phyloP scores from a whole-genome alignment of 2,329 filamentous ascomycete species.

The Calonectria honghensis region DNA sequence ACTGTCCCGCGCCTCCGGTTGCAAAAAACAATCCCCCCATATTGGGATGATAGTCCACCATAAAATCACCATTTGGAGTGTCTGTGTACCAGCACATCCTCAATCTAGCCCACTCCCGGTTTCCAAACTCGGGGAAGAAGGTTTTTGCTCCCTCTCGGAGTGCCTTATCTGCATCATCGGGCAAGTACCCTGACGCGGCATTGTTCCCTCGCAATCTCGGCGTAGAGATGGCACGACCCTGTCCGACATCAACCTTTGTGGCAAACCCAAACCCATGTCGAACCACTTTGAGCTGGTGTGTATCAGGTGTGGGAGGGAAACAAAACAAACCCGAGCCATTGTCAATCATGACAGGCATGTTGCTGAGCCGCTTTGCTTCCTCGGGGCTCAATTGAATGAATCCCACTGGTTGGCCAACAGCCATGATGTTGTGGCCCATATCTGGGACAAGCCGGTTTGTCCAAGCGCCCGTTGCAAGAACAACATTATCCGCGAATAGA shows the following conservation, averaged over 20 bases:
- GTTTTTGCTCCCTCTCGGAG: conserved; percentile 69
- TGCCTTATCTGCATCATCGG: conserved; percentile 70
- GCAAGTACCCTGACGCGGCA: conserved; percentile 64
- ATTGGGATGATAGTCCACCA: conserved; percentile 41
- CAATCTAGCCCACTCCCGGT: conserved; percentile 30
- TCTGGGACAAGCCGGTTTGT: conserved; percentile 69
- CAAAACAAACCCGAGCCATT: conserved; percentile 71
- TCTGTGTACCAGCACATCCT: conserved; percentile 46
- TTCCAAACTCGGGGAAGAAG: conserved; percentile 70
- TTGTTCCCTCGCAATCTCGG: conserved; percentile 59
- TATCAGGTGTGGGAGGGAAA: conserved; percentile 69
- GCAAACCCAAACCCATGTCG: conserved; percentile 75
- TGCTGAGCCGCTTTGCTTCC: conserved; percentile 71
- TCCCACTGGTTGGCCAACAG: conserved; percentile 78
- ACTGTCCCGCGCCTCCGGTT: conserved; percentile 45
- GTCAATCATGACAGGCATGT: conserved; percentile 76
- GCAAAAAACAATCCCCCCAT: conserved; percentile 40
- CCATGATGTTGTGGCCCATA: conserved; percentile 74
- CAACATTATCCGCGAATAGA: conserved; percentile 73
- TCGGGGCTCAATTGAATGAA: conserved; percentile 76
- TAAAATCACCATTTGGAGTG: conserved; percentile 43
- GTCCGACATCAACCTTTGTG: conserved; percentile 47
- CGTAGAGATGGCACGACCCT: conserved; percentile 50
- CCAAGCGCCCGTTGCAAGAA: conserved; percentile 82
- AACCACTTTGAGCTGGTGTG: conserved; percentile 73